Evolutionary conservation across 148 eudicot species (phyloP).

Genomic region (Tetragonia tetragonoides): DNA sequence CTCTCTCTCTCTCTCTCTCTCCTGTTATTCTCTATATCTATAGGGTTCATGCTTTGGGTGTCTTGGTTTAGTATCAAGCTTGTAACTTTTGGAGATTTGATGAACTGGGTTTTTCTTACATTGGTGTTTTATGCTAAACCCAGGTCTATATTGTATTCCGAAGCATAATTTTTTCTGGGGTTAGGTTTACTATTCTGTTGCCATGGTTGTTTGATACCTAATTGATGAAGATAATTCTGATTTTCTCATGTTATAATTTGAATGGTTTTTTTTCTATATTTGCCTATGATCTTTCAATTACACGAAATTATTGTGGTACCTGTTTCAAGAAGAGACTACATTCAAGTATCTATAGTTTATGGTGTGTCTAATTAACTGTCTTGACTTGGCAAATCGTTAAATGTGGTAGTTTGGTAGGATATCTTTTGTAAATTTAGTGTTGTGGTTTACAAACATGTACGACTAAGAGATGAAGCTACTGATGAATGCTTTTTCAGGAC

Average conservation of each 20-base stretch:
- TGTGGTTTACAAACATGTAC: not conserved
- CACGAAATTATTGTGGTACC: not conserved
- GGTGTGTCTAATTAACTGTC: no score
- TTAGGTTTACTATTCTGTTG: slow-evolving; percentile 4
- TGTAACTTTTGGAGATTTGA: no score
- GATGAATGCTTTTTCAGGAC: not conserved
- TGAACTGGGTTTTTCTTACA: no score
- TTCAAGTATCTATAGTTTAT: no score
- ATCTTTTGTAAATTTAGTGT: not conserved
- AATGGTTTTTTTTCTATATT: not conserved
- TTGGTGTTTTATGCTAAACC: not conserved
- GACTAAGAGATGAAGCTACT: not conserved
- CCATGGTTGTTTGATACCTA: not conserved
- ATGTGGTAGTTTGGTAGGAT: not conserved
- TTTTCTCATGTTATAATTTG: not conserved
- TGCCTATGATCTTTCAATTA: not conserved
- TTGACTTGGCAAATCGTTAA: not conserved
- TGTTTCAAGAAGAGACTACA: no score
- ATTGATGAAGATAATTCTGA: not conserved
- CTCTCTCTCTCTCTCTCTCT: not conserved
- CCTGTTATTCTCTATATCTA: no score
- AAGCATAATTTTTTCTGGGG: not conserved
- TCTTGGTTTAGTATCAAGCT: no score
- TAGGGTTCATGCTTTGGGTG: no score
- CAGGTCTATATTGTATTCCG: not conserved